Evolutionary conservation across 352 stramenopile genomes (phyloP).

Genomic region (Phytophthora pseudosyringae): DNA sequence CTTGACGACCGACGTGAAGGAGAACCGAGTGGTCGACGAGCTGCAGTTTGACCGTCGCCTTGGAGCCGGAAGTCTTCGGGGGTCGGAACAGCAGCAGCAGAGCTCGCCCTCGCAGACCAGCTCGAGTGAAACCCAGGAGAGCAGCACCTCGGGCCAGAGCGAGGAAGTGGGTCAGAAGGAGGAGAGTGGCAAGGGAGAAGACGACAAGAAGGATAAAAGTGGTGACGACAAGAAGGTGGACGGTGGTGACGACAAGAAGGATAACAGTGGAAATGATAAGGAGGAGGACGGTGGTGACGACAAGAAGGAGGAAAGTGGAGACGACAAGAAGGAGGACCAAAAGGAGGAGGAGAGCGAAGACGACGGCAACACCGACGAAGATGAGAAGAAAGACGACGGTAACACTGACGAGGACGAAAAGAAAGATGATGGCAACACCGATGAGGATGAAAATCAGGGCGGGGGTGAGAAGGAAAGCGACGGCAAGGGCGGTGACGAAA

Average conservation of each 20-base stretch:
- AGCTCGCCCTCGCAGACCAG: background rate
- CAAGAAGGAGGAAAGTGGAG: no score
- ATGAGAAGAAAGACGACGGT: no score
- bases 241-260: no score
- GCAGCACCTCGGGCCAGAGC: conserved; percentile 6
- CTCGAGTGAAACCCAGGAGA: conserved; percentile 7
- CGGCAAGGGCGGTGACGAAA: background rate
- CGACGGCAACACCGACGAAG: conserved; percentile 8
- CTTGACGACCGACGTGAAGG: conserved; percentile 10
- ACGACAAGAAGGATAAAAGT: no score
- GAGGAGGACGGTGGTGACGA: no score
- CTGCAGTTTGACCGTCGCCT: conserved; percentile 13
- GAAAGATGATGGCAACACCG: conserved; percentile 13
- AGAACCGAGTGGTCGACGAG: background rate
- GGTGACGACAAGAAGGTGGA: no score
- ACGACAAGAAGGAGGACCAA: conserved; percentile 1
- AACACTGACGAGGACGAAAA: no score
- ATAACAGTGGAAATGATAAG: no score
- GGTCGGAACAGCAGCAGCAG: conserved; percentile 23
- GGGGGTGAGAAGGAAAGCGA: background rate
- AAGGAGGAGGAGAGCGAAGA: no score
- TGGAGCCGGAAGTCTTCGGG: conserved; percentile 26
- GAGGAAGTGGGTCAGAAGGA: conserved; percentile 8
- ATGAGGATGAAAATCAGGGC: conserved; percentile 10
- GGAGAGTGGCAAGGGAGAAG: no score